Conservation (phyloP, 2,329 filamentous ascomycete genomes). For the Knufia petricola region DNA sequence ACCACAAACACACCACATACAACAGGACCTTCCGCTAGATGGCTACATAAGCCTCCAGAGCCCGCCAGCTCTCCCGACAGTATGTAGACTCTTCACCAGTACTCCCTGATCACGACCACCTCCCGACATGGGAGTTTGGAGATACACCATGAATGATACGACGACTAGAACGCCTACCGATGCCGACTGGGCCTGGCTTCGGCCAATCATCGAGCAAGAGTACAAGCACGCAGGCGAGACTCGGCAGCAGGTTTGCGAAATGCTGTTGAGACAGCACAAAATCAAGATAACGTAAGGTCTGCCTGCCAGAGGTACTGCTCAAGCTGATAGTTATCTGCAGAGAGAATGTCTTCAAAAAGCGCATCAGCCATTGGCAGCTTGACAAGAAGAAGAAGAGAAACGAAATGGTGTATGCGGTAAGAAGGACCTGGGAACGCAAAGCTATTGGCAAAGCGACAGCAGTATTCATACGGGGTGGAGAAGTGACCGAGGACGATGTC, state of each 20-base stretch:
- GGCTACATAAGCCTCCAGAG: too few relatives aligned
- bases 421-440: not conserved
- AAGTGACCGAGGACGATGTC: not conserved
- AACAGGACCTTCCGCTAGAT: too few relatives aligned
- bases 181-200: not conserved
- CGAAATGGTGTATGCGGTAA: not conserved
- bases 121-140: too few relatives aligned
- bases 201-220: not conserved
- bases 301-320: not conserved
- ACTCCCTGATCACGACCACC: too few relatives aligned
- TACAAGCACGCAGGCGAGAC: constrained; percentile 5
- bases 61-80: too few relatives aligned
- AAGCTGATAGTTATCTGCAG: not conserved
- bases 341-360: constrained; percentile 2
- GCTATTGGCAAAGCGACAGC: not conserved
- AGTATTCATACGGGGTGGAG: not conserved
- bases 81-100: too few relatives aligned
- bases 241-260: not conserved
- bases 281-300: not conserved
- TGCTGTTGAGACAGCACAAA: not conserved
- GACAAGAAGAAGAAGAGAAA: constrained; percentile 3
- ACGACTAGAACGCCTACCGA: not conserved
- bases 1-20: too few relatives aligned
- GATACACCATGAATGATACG: not conserved
- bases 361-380: not conserved